Conservation (phyloP, 768 basidiomycete genomes). For the Lentinus tigrinus region DNA sequence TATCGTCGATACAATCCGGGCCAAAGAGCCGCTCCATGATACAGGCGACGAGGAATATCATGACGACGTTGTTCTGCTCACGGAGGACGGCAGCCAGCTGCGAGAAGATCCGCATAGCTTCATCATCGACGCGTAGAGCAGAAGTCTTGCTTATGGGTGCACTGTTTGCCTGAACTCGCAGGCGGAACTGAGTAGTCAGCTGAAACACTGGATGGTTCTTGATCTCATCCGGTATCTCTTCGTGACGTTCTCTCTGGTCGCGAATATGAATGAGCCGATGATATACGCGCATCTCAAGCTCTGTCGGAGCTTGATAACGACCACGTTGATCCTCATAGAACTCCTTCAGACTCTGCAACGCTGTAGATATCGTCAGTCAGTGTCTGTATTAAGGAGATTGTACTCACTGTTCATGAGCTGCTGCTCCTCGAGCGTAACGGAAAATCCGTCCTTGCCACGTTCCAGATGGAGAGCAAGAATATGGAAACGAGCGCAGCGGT, state of each 20-base stretch:
- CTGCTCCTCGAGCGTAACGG: conserved; percentile 75
- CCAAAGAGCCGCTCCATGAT: conserved; percentile 86
- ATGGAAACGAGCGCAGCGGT: conserved; percentile 92
- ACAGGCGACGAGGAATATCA: conserved; percentile 89
- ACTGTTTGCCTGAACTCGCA: conserved; percentile 77
- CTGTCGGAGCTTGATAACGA: conserved; percentile 70
- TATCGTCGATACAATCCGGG: conserved; percentile 73
- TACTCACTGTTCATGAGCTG: conserved; percentile 87
- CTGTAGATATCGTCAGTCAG: conserved; percentile 39
- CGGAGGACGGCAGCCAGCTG: conserved; percentile 61
- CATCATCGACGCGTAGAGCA: conserved; percentile 55
- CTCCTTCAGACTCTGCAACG: conserved; percentile 88
- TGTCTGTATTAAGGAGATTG: not conserved
- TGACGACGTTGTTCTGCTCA: conserved; percentile 60
- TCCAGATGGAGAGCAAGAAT: conserved; percentile 75
- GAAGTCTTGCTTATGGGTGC: conserved; percentile 73
- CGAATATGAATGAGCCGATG: conserved; percentile 90
- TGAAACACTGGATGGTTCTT: conserved; percentile 74
- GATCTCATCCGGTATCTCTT: conserved; percentile 67
- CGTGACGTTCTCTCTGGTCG: conserved; percentile 75
- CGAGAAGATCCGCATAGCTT: conserved; percentile 68
- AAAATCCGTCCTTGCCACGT: conserved; percentile 57
- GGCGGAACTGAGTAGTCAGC: conserved; percentile 77
- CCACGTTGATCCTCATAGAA: conserved; percentile 84
- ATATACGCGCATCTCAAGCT: conserved; percentile 96